These are phyloP conservation scores for Diospyros kaki DNA, from an alignment of 148 eudicot genomes.

Conservation along the genomic window DNA sequence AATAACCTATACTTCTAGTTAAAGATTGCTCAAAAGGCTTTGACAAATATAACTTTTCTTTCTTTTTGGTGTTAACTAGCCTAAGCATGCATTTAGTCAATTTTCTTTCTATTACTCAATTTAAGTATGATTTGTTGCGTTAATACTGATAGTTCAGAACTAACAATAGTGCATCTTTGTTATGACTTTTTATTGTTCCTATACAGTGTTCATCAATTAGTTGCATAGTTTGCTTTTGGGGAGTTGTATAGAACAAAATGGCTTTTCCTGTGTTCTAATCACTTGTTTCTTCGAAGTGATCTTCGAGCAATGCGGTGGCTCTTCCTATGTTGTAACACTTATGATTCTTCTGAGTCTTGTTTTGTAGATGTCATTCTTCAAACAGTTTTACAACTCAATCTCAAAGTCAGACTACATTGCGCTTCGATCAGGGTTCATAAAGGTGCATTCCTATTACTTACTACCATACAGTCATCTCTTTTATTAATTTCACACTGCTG, in stretches of 20 bases:
- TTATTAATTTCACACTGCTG: neutral
- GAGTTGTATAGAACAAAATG: neutral
- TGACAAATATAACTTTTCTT: too few species aligned
- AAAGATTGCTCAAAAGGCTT: too few species aligned
- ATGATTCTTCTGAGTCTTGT: neutral
- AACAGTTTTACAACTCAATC: conserved; percentile 86
- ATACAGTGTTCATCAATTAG: neutral
- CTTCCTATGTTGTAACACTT: neutral
- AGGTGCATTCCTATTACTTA: conserved; percentile 32
- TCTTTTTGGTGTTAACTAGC: too few species aligned
- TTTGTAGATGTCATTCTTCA: conserved; percentile 71
- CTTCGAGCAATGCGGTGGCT: neutral
- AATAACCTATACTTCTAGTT: too few species aligned
- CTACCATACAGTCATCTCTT: neutral
- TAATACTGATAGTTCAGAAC: too few species aligned
- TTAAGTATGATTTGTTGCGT: too few species aligned
- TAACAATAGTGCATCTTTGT: too few species aligned
- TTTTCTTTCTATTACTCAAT: too few species aligned
- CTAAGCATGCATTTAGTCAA: too few species aligned
- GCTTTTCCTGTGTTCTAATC: too few species aligned
- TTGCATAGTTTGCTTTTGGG: neutral
- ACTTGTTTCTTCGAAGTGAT: too few species aligned
- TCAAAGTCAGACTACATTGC: conserved; percentile 76
- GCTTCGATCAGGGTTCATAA: conserved; percentile 72
- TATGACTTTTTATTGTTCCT: too few species aligned